Conservation (phyloP, 129 eudicot genomes). For the Gnaphalium uliginosum region DNA sequence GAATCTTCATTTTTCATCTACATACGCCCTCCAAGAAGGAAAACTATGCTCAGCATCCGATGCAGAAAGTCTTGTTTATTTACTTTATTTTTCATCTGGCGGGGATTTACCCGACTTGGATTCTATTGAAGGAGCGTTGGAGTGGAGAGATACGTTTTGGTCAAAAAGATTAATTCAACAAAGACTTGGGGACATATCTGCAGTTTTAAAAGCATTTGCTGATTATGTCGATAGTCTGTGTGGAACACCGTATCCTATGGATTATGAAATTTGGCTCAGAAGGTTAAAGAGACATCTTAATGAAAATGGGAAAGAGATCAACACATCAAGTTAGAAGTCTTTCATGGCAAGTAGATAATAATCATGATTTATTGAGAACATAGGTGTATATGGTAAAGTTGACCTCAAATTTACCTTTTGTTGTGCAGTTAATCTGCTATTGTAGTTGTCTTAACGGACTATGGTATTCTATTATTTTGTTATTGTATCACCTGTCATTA, state of each 20-base stretch:
- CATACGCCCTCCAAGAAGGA: conserved; percentile 96
- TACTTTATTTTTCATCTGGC: conserved; percentile 78
- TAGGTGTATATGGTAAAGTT: conserved; percentile 37
- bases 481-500: conserved; percentile 32
- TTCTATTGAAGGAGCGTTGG: conserved; percentile 95
- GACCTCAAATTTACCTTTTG: conserved; percentile 36
- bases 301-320: conserved; percentile 68
- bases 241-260: conserved; percentile 93
- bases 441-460: conserved; percentile 25
- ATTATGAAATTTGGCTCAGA: conserved; percentile 83
- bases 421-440: conserved; percentile 18
- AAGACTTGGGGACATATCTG: conserved; percentile 92
- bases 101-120: conserved; percentile 81
- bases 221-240: conserved; percentile 96
- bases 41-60: conserved; percentile 94
- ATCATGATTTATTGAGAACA: conserved; percentile 25
- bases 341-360: not conserved
- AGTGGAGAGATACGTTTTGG: conserved; percentile 92
- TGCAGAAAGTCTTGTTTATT: conserved; percentile 90
- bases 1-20: conserved; percentile 91
- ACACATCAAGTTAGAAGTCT: conserved; percentile 38
- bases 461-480: conserved; percentile 25
- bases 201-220: conserved; percentile 94
- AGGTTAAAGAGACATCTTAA: conserved; percentile 68
- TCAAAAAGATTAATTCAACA: conserved; percentile 91